These are phyloP conservation scores for Entamoeba dispar DNA, from an alignment of 208 protist species.

Conservation along the genomic window DNA sequence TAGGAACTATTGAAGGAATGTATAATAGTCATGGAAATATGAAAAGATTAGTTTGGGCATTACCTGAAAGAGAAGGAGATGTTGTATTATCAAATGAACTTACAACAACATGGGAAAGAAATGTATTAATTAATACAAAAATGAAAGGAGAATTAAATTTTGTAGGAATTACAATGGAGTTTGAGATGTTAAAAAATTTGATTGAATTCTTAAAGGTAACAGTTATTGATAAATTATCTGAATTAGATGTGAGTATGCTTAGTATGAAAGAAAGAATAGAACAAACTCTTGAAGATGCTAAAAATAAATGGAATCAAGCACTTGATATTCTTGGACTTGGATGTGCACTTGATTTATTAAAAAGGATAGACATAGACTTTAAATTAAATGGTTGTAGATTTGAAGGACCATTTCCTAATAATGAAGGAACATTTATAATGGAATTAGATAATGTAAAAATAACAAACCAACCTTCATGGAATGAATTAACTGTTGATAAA, in stretches of 20 bases:
- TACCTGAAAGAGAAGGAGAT: neutral
- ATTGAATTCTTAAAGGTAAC: neutral
- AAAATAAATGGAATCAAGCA: neutral
- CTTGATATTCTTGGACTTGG: neutral
- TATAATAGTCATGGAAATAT: neutral
- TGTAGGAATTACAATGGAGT: neutral
- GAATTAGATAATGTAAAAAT: neutral
- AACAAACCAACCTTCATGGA: neutral
- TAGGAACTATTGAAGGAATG: neutral
- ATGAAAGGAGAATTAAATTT: neutral
- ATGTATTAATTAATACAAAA: neutral
- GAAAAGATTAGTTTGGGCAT: neutral
- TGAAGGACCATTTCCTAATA: neutral
- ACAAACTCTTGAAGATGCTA: neutral
- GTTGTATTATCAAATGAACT: neutral
- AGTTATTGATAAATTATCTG: neutral
- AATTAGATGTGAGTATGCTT: neutral
- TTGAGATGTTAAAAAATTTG: neutral
- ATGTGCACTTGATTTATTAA: neutral
- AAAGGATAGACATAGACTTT: neutral
- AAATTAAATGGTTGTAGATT: neutral
- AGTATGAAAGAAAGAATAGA: neutral
- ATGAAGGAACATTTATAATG: neutral
- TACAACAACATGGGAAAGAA: neutral
- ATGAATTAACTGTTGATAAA: neutral